Evolutionary conservation across 2,329 filamentous ascomycete genomes (phyloP), one percentile per base, ranked within the genome.

Genomic region (Fusarium nematophilum): DNA sequence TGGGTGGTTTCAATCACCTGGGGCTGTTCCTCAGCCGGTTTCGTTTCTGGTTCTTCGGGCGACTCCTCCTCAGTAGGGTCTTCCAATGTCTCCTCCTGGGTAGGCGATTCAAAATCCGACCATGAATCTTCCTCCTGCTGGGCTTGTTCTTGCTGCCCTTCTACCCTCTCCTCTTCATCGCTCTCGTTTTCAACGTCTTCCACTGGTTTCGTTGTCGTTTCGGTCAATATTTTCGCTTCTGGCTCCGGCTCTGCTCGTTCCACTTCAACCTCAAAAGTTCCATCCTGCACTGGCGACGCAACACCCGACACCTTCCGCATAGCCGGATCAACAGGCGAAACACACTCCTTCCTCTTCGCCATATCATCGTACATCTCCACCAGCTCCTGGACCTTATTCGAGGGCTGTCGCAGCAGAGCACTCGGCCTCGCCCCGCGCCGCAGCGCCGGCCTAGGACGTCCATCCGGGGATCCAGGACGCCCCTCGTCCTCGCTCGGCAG

Each of bases 361-460:
- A 84, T 74, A 3, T 77, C 79, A 54, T 86, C 81, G 42, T 77
- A 83, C 72, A 81, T 78, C 17, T 76, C 76, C 26, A 84, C 82
- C 18, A 85, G 70, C 40, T 80, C 78, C 48, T 81, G 80, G 3
- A 85, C 81, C 57, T 81, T 84, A 7, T 79, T 80, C 0, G 66
- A 62, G 5, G 62, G 38, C 45, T 78, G 69, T 29, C 67, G 59
- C 4, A 50, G 59, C 4, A 50, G 53, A n/a, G 51, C 27, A 15
- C 59, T 42, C 5, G 53, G 38, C n/a, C 50, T 52, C 6, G 46
- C 57, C 14, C 39, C 44, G 3, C 42, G 43, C 9, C 51, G 59
- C 8, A 66, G 42, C 11, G 66, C 64, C n/a, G 54, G 63, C 13
- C 38, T 47, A 7, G 66, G 62, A 6, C 38, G 39, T 13, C 44